Percentiles rank a stretch among this genome's conserved stretches.
These are phyloP conservation scores for Dipteronia sinensis DNA, from an alignment of 345 rosid species.

Conservation along the genomic window DNA sequence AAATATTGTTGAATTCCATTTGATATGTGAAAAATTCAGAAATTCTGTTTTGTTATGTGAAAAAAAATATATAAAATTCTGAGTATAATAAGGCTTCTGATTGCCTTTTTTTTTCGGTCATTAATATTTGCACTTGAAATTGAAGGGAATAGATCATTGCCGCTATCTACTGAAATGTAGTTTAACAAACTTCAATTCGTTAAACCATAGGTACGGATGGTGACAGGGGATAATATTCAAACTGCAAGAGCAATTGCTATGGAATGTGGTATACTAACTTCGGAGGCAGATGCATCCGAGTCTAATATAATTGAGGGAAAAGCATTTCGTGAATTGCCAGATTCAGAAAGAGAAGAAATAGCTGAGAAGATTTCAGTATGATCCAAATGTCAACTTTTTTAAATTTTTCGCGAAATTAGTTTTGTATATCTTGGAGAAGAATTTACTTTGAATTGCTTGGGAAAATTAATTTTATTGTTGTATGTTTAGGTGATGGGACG, in stretches of 20 bases:
- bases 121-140: too few species aligned
- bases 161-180: background rate
- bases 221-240: slow-evolving; percentile 94
- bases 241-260: slow-evolving; percentile 96
- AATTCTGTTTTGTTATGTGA: too few species aligned
- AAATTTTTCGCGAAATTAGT: background rate
- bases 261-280: slow-evolving; percentile 84
- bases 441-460: background rate
- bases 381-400: slow-evolving; percentile 2
- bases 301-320: slow-evolving; percentile 85
- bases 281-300: slow-evolving; percentile 59
- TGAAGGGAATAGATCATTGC: background rate
- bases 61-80: too few species aligned
- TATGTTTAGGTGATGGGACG: slow-evolving; percentile 84
- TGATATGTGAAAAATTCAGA: background rate
- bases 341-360: slow-evolving; percentile 62
- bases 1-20: background rate
- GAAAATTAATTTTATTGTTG: slow-evolving; percentile 15
- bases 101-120: too few species aligned
- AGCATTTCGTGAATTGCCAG: slow-evolving; percentile 71
- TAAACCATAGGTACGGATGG: slow-evolving; percentile 83
- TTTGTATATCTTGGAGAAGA: background rate
- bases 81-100: background rate
- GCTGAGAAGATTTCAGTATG: slow-evolving; percentile 87
- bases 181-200: slow-evolving; percentile 3